Conservation (phyloP, 148 eudicot species). For the Fallopia convolvulus region DNA sequence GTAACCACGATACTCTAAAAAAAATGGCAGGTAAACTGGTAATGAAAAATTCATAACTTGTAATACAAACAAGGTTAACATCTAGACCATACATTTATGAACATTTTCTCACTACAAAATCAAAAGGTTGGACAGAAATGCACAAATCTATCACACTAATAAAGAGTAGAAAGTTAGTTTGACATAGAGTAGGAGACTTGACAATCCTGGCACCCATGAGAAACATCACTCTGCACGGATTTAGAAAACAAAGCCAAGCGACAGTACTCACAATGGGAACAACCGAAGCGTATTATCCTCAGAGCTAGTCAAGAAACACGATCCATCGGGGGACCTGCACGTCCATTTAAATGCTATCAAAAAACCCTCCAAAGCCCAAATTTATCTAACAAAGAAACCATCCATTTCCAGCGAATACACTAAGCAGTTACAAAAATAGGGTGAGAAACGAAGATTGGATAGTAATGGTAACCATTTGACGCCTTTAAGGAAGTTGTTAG, state of each 20-base stretch:
- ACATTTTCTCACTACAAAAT: not conserved
- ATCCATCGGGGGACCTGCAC: constrained; percentile 93
- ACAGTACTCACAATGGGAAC: constrained; percentile 52
- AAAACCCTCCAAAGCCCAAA: not conserved
- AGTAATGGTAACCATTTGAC: constrained; percentile 53
- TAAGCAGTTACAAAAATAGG: not conserved
- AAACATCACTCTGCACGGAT: not conserved
- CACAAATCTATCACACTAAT: not conserved
- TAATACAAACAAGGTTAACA: not conserved
- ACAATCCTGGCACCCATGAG: not conserved
- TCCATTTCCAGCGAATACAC: not conserved
- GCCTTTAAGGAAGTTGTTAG: constrained; percentile 80
- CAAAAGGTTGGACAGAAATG: not conserved
- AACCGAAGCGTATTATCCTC: constrained; percentile 68
- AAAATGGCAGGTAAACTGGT: not conserved
- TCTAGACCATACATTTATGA: not conserved
- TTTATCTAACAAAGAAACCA: not conserved
- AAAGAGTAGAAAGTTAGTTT: not conserved
- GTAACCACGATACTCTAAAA: not conserved
- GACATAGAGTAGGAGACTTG: not conserved
- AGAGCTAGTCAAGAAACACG: constrained; percentile 61
- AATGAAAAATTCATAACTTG: not conserved
- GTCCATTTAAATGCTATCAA: not conserved
- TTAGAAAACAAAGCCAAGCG: not conserved
- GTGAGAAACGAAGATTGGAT: not conserved